Evolutionary conservation across 2,329 filamentous ascomycete species (phyloP).

Genomic region (Diaporthe eres): DNA sequence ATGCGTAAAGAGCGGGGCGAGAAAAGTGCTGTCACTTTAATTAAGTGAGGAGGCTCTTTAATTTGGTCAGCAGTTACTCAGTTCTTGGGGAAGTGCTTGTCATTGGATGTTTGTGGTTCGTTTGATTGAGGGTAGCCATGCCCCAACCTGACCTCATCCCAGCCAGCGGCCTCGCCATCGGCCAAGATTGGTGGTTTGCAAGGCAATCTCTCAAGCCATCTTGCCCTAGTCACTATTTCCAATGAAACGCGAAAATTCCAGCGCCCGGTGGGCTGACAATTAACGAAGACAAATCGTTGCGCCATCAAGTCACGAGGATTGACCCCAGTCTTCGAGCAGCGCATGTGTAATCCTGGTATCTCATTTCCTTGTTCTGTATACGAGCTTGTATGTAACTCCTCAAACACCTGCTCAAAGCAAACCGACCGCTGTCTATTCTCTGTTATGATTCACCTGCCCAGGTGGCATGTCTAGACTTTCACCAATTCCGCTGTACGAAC

Average conservation of each 20-base stretch:
- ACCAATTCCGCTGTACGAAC: neutral
- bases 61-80: constrained; percentile 6
- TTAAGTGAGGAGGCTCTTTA: neutral
- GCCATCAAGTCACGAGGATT: neutral
- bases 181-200: neutral
- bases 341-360: neutral
- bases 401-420: neutral
- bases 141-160: neutral
- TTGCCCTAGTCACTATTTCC: neutral
- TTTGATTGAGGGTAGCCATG: neutral
- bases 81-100: neutral
- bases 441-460: neutral
- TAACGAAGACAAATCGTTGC: neutral
- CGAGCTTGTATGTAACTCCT: neutral
- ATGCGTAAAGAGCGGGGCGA: neutral
- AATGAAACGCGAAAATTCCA: neutral
- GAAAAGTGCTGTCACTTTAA: neutral
- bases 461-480: neutral
- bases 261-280: neutral
- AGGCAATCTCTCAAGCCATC: neutral
- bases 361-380: neutral
- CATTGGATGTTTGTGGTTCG: neutral
- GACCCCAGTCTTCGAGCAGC: neutral
- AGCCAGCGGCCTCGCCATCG: neutral
- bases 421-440: neutral